Evolutionary conservation across 768 basidiomycete genomes (phyloP), one percentile per base, ranked within the genome.

Genomic region (Pleurotus cornucopiae): DNA sequence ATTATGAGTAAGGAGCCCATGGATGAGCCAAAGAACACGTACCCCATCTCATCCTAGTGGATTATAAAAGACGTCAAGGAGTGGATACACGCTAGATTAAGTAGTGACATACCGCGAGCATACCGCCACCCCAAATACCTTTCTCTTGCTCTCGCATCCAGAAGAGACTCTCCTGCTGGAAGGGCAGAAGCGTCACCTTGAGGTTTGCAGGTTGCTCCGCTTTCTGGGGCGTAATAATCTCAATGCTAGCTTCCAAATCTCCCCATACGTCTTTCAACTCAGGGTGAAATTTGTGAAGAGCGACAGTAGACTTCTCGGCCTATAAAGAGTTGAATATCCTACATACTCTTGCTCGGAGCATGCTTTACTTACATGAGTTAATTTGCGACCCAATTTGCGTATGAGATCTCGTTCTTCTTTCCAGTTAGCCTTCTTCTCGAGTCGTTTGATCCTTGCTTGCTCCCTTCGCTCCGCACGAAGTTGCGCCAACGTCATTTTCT

Each of bases 81-180:
- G 20, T 9, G 3, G 13, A 34, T 9, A 40, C 20, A 57, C 37
- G 5, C 11, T 37, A 11, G 23, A 51, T 52, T 16, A 55, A 41
- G 39, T 46, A 60, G 23, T 9, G 1, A 74, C 87, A 62, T 70
- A 91, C 91, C 16, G 94, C 93, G 53, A 98, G 77, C 84, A 98
- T 87, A 4, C 96, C 97, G 38, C 96, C 97, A 47, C 78, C 75
- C 91, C 95, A 98, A 2, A 84, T 71, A 5, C 89, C 81, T 54
- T 85, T 74, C 68, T 99, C 97, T 73, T 98, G 97, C 65, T 91
- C 80, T 62, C 84, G 82, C 93, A 99, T 96, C 97, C 97, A 99
- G 64, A 77, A 87, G 60, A 99, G 75, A 71, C 91, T 93, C 72
- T 99, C 97, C 52, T 82, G 84, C 69, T 99, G 97, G 81, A 98